Evolutionary conservation across 2,329 filamentous ascomycete genomes (phyloP).

Genomic region (Purpureocillium lavendulum): DNA sequence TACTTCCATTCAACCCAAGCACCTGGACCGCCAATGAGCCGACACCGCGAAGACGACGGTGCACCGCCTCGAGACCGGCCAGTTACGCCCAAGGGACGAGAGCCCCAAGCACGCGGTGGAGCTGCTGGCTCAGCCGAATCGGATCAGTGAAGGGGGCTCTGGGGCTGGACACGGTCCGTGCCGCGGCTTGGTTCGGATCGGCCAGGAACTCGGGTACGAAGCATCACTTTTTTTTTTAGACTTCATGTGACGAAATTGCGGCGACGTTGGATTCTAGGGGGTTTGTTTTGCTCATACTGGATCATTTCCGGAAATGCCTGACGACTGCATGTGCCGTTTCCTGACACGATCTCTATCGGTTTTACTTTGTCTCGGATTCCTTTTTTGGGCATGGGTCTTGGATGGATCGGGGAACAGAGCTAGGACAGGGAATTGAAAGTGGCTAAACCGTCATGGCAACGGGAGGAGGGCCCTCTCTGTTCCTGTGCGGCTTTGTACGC

Average conservation of each 20-base stretch:
- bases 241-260: too few species aligned
- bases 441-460: too few species aligned
- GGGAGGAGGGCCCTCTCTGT: too few species aligned
- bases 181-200: too few species aligned
- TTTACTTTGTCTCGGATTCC: neutral
- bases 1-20: constrained; percentile 4
- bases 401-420: too few species aligned
- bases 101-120: constrained; percentile 1
- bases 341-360: too few species aligned
- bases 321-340: neutral
- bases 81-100: constrained; percentile 3
- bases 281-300: neutral
- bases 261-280: neutral
- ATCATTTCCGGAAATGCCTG: neutral
- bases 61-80: constrained; percentile 5
- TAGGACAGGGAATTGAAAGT: too few species aligned
- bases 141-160: neutral
- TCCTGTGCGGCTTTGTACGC: too few species aligned
- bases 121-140: constrained; percentile 2
- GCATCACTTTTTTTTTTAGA: neutral
- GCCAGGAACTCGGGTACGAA: neutral
- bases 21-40: neutral
- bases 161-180: too few species aligned
- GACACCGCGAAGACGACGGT: constrained; percentile 6
- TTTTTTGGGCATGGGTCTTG: neutral